phyloP scores from a whole-genome alignment of 192 early-diverging fungal species.

The Backusella australiensis region DNA sequence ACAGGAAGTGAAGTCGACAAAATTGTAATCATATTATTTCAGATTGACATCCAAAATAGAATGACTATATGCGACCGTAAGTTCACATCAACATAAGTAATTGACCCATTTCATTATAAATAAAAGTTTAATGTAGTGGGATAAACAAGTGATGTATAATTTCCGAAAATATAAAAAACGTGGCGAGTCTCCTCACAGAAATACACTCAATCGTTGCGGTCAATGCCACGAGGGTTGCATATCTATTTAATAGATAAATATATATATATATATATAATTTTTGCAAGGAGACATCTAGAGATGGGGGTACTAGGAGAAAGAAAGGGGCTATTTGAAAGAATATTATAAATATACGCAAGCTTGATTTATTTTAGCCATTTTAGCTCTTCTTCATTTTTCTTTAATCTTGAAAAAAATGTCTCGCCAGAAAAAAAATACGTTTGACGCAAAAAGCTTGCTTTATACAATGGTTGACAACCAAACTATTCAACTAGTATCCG shows the following conservation, averaged over 20 bases:
- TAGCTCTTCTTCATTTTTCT: not conserved
- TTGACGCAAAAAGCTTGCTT: slow-evolving; percentile 15
- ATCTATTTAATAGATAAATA: not conserved
- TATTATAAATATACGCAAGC: not conserved
- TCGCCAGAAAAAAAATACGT: not conserved
- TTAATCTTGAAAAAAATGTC: not conserved
- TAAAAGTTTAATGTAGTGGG: not conserved
- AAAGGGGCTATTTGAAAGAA: not conserved
- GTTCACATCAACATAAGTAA: not conserved
- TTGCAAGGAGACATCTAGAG: not conserved
- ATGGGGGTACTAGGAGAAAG: not conserved
- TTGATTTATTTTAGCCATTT: slow-evolving; percentile 2
- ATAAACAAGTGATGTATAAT: not conserved
- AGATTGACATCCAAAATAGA: not conserved
- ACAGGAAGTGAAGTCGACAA: slow-evolving; percentile 4
- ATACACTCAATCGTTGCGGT: not conserved
- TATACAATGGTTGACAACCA: slow-evolving; percentile 14
- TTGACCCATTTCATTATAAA: not conserved
- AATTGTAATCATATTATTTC: not conserved
- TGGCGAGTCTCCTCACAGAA: slow-evolving; percentile 5
- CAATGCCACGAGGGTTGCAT: not conserved
- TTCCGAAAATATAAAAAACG: slow-evolving; percentile 1
- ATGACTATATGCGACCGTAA: not conserved
- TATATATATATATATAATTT: not conserved
- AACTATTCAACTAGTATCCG: slow-evolving; percentile 17